phyloP scores from a whole-genome alignment of 441 rosid genomes.

The Corymbia calophylla region DNA sequence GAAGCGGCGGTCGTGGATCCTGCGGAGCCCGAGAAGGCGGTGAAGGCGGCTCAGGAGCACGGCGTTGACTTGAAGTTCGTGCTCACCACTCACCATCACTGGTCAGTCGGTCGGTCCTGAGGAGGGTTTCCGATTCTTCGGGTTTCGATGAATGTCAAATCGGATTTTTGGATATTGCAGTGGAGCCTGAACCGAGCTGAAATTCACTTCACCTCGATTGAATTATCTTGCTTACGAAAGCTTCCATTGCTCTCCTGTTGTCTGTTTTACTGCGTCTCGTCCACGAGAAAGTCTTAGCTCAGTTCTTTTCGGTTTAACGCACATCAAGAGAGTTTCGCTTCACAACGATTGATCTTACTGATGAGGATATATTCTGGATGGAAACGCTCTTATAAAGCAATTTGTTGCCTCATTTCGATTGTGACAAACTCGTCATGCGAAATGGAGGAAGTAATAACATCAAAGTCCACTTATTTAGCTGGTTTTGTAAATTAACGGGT shows the following conservation, averaged over 20 bases:
- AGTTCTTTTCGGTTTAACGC: background rate
- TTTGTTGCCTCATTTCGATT: background rate
- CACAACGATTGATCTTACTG: background rate
- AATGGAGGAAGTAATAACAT: background rate
- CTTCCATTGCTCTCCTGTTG: background rate
- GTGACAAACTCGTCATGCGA: background rate
- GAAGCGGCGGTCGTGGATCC: slow-evolving; percentile 97
- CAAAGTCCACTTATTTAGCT: background rate
- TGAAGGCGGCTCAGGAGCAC: slow-evolving; percentile 45
- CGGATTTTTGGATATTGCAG: background rate
- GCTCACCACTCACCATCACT: slow-evolving; percentile 94
- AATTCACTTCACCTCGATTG: background rate
- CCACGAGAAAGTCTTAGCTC: no score
- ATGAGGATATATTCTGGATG: background rate
- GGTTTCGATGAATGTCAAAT: background rate
- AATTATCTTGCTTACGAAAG: background rate
- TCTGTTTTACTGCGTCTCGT: background rate
- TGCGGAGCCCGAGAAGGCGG: slow-evolving; percentile 68
- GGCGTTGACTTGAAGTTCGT: slow-evolving; percentile 48
- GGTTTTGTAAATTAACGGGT: background rate
- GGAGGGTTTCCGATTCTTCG: no score
- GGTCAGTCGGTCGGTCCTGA: slow-evolving; percentile 16
- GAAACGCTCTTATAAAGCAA: background rate
- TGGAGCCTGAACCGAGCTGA: background rate
- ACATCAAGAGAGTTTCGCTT: background rate